phyloP scores from a whole-genome alignment of 2,329 filamentous ascomycete species.

The Fragosphaeria purpurea region DNA sequence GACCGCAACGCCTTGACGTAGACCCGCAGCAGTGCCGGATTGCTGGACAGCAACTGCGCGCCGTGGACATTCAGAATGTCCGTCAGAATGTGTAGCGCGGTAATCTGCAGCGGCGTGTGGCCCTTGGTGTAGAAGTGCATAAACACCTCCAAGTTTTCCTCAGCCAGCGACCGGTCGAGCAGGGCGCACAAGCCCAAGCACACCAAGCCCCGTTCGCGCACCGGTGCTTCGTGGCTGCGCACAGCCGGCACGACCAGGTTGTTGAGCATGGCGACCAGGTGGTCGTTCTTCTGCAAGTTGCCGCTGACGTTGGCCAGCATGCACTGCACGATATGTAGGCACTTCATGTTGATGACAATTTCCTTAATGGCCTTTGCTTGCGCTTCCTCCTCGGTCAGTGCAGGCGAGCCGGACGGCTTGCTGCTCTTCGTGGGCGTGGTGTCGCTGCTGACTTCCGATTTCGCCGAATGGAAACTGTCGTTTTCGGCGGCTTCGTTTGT shows the following conservation, averaged over 20 bases:
- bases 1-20: slow-evolving; percentile 73
- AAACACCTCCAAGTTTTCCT: slow-evolving; percentile 86
- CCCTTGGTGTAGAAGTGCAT: slow-evolving; percentile 94
- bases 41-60: slow-evolving; percentile 58
- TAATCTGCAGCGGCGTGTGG: slow-evolving; percentile 79
- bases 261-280: slow-evolving; percentile 96
- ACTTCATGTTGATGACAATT: slow-evolving; percentile 97
- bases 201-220: slow-evolving; percentile 79
- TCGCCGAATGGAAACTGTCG: slow-evolving; percentile 89
- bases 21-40: slow-evolving; percentile 68
- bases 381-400: slow-evolving; percentile 53
- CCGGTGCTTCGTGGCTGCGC: slow-evolving; percentile 81
- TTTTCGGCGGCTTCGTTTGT: slow-evolving; percentile 48
- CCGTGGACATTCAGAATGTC: slow-evolving; percentile 90
- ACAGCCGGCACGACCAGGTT: slow-evolving; percentile 94
- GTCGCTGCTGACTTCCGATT: slow-evolving; percentile 68
- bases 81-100: slow-evolving; percentile 80
- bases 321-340: slow-evolving; percentile 91
- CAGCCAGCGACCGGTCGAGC: slow-evolving; percentile 80
- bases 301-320: slow-evolving; percentile 91
- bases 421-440: slow-evolving; percentile 41
- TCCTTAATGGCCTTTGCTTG: slow-evolving; percentile 72
- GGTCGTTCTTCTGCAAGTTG: slow-evolving; percentile 77
- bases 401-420: slow-evolving; percentile 23
- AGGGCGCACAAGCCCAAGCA: slow-evolving; percentile 87